These are phyloP conservation scores for Aschersonia sp. DNA, from an alignment of 2,329 filamentous ascomycete genomes.

Conservation along the genomic window DNA sequence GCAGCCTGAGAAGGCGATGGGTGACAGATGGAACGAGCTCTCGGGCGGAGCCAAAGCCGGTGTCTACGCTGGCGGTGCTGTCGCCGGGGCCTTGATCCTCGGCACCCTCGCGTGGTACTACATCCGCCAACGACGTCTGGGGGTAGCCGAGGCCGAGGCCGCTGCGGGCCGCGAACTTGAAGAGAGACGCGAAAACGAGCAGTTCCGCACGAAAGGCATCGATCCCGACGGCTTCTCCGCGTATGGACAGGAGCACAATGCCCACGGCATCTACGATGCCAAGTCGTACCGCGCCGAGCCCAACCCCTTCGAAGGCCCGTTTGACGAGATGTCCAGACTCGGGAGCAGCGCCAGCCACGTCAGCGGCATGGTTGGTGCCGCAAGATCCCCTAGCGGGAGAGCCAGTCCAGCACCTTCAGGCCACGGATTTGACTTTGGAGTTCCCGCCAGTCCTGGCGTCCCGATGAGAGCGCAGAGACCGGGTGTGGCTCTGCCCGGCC, in stretches of 20 bases:
- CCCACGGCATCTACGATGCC: slow-evolving; percentile 4
- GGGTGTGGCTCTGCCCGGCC: neutral
- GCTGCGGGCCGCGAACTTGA: slow-evolving; percentile 28
- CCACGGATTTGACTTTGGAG: slow-evolving; percentile 7
- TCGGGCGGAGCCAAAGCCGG: slow-evolving; percentile 33
- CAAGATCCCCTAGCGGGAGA: slow-evolving; percentile 1
- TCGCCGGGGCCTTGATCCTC: slow-evolving; percentile 26
- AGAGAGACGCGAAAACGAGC: slow-evolving; percentile 36
- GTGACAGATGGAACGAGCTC: slow-evolving; percentile 40
- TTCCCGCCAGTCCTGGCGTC: slow-evolving; percentile 3
- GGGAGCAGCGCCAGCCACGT: slow-evolving; percentile 4
- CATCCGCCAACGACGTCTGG: slow-evolving; percentile 37
- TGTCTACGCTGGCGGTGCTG: slow-evolving; percentile 33
- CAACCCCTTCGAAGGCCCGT: slow-evolving; percentile 3
- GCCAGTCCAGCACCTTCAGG: slow-evolving; percentile 6
- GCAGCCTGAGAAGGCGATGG: slow-evolving; percentile 25
- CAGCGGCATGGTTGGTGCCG: slow-evolving; percentile 6
- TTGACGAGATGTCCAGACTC: slow-evolving; percentile 4
- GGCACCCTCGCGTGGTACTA: slow-evolving; percentile 34
- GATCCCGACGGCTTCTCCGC: slow-evolving; percentile 30
- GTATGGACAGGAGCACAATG: slow-evolving; percentile 10
- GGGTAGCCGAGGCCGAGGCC: slow-evolving; percentile 33
- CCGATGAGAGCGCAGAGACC: neutral
- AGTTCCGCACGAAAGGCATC: slow-evolving; percentile 30
- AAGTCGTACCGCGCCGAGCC: slow-evolving; percentile 8